Evolutionary conservation across 805 yeast species (phyloP).

Genomic region (Kodamaea hsintzibuensis): DNA sequence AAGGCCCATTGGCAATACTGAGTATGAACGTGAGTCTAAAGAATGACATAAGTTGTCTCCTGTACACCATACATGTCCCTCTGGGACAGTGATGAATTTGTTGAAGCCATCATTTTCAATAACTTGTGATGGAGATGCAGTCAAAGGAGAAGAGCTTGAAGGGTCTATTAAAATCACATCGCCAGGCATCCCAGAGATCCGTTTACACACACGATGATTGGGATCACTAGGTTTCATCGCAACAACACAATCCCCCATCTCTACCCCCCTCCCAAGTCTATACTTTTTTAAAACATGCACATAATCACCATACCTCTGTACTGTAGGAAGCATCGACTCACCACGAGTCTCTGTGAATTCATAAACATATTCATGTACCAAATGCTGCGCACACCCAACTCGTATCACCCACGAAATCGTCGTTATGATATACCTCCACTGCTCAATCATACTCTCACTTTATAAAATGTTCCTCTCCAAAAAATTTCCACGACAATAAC

Average conservation of each 20-base stretch:
- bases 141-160: slow-evolving; percentile 50
- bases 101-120: slow-evolving; percentile 43
- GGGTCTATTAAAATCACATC: slow-evolving; percentile 84
- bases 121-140: slow-evolving; percentile 29
- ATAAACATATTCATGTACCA: slow-evolving; percentile 63
- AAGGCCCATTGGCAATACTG: slow-evolving; percentile 85
- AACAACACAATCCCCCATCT: slow-evolving; percentile 85
- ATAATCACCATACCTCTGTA: slow-evolving; percentile 71
- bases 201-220: slow-evolving; percentile 79
- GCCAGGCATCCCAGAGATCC: slow-evolving; percentile 96
- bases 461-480: background rate
- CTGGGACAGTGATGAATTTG: slow-evolving; percentile 75
- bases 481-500: background rate
- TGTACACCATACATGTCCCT: slow-evolving; percentile 96
- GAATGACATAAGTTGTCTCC: slow-evolving; percentile 92
- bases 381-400: slow-evolving; percentile 66
- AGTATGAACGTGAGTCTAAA: slow-evolving; percentile 85
- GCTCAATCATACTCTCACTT: slow-evolving; percentile 4
- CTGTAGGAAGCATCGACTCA: slow-evolving; percentile 93
- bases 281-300: slow-evolving; percentile 72
- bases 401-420: slow-evolving; percentile 54
- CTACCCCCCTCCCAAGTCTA: slow-evolving; percentile 62
- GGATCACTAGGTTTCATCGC: slow-evolving; percentile 91
- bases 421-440: slow-evolving; percentile 28
- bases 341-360: slow-evolving; percentile 86